Evolutionary conservation across 2,329 filamentous ascomycete genomes (phyloP).

Genomic region (Sphaerostilbella broomeana): DNA sequence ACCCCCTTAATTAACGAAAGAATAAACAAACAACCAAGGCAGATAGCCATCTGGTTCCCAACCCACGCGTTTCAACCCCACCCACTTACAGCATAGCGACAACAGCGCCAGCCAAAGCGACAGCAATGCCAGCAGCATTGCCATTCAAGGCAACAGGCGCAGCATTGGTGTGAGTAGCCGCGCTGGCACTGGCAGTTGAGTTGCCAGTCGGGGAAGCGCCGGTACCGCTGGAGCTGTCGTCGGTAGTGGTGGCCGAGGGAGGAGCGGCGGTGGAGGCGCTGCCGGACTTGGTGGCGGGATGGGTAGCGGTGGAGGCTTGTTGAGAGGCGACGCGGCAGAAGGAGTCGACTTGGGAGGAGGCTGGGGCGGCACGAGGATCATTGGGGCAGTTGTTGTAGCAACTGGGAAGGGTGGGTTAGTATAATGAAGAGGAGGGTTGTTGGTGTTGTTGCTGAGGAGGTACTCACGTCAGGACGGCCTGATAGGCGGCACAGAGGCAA

Average conservation of each 20-base stretch:
- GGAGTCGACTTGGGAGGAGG: conserved; percentile 33
- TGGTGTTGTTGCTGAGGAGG: background rate
- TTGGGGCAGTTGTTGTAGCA: conserved; percentile 54
- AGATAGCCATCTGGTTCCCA: no score
- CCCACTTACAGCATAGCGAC: conserved; percentile 29
- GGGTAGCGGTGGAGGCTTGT: conserved; percentile 31
- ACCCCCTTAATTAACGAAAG: background rate
- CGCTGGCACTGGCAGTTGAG: conserved; percentile 16
- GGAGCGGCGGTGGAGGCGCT: conserved; percentile 16
- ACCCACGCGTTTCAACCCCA: no score
- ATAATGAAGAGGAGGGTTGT: background rate
- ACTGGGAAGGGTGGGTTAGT: conserved; percentile 22
- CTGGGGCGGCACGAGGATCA: conserved; percentile 32
- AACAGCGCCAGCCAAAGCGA: conserved; percentile 33
- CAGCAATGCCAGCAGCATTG: conserved; percentile 29
- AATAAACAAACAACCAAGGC: background rate
- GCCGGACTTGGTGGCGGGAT: conserved; percentile 16
- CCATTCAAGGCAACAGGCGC: conserved; percentile 26
- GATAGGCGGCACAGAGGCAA: conserved; percentile 41
- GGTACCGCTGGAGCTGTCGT: conserved; percentile 16
- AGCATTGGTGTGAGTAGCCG: conserved; percentile 11
- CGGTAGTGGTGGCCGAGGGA: conserved; percentile 19
- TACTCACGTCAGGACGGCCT: conserved; percentile 41
- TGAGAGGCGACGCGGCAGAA: conserved; percentile 42
- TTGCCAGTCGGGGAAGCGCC: background rate